phyloP scores from a whole-genome alignment of 805 yeast genomes.

The Monosporozyma servazzii region DNA sequence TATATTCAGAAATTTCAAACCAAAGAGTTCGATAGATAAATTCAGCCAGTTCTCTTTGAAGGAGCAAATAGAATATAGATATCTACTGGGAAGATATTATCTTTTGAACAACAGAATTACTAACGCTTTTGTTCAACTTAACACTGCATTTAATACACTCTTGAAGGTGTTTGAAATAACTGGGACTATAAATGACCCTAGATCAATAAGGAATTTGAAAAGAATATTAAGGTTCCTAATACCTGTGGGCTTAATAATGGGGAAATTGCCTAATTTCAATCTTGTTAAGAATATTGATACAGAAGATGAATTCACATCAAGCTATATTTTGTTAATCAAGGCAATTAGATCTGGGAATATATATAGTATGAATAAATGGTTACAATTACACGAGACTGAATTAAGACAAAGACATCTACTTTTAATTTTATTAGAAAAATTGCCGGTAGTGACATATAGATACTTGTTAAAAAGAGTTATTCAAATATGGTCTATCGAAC shows the following conservation, averaged over 20 bases:
- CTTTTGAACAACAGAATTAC: constrained; percentile 42
- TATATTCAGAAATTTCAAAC: constrained; percentile 36
- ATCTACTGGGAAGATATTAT: constrained; percentile 47
- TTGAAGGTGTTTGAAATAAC: constrained; percentile 1
- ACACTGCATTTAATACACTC: constrained; percentile 41
- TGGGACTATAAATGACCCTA: neutral
- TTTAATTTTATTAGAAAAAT: constrained; percentile 34
- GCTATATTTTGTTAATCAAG: constrained; percentile 33
- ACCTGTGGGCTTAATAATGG: constrained; percentile 47
- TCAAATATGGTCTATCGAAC: constrained; percentile 11
- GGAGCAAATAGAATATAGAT: constrained; percentile 49
- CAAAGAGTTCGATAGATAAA: constrained; percentile 47
- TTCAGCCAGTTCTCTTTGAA: constrained; percentile 35
- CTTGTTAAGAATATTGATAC: constrained; percentile 17
- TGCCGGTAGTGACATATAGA: constrained; percentile 35
- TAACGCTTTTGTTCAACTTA: constrained; percentile 44
- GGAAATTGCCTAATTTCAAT: constrained; percentile 38
- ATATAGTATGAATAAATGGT: constrained; percentile 26
- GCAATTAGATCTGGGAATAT: constrained; percentile 39
- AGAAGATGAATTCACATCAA: constrained; percentile 19
- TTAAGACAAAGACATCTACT: constrained; percentile 29
- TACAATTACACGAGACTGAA: constrained; percentile 25
- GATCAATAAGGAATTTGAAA: constrained; percentile 27
- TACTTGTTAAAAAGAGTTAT: constrained; percentile 26
- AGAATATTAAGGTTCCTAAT: constrained; percentile 40